Base-by-base conservation (phyloP, 495 filamentous ascomycete species). In the Talaromyces ruber region DNA sequence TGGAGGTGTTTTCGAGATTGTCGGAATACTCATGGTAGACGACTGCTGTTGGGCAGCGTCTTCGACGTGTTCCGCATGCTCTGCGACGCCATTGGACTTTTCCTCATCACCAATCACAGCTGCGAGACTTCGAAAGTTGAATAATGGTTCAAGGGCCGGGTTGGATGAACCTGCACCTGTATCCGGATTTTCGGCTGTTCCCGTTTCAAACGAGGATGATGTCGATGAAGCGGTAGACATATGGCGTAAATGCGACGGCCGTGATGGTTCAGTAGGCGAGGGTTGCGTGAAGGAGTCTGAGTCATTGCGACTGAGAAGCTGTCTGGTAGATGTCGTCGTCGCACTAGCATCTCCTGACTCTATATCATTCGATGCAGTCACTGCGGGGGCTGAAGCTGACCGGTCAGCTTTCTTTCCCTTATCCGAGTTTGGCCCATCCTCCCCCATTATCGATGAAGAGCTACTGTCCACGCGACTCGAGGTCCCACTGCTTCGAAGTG, bases 381-480 rank as follows among this genome's bases (percentile, higher is more conserved):
- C 62, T 58, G n/a, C 53, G 34, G 56, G 56, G 45, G 18, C 45
- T 9, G 71, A 64, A 0, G 71, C 60, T 30, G 59, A 67, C 11
- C 91, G 86, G 59, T 92, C 92, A 24, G 92, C 83, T 7, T 77
- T 87, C 69, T 98, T 98, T 2, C 93, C 93, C 72, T 97, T 97
- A 51, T 85, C 81, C 32, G 64, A 65, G 28, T 67, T 45, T 4
- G 64, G 39, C n/a, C 63, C 8, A 28, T 74, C 76, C 55, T 79
- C 76, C 6, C 67, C 71, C 14, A 64, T 57, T 45, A 75, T 59
- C 21, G 77, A 76, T 9, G 78, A 81, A 12, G 75, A 67, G 45
- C 70, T 76, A 64, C 76, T 77, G 37, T 67, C 64, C 29, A 69
- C 67, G 62, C 73, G 70, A 47, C 64, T 65, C 24, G 67, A 11